Evolutionary conservation across 768 basidiomycete genomes (phyloP).

Genomic region (Imleria badia): DNA sequence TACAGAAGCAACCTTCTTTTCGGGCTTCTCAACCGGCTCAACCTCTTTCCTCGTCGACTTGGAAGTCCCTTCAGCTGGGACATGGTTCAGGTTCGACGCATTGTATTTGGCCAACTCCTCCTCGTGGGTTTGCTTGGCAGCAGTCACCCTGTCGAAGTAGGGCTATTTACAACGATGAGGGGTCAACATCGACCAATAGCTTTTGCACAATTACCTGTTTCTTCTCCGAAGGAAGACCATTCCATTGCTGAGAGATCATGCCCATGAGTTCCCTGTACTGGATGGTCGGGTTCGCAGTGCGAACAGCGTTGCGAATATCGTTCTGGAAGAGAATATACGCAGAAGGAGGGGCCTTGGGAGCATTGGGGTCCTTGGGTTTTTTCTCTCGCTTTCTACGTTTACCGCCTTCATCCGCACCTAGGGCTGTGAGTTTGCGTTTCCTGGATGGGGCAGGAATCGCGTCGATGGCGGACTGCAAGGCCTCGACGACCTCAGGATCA

Average conservation of each 20-base stretch:
- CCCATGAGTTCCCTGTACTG: constrained; percentile 70
- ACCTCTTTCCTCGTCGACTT: constrained; percentile 26
- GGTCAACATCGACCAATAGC: background rate
- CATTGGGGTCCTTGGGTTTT: constrained; percentile 83
- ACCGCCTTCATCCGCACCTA: constrained; percentile 38
- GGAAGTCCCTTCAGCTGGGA: constrained; percentile 45
- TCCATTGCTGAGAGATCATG: constrained; percentile 77
- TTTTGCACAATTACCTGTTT: constrained; percentile 62
- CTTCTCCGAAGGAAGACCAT: constrained; percentile 58
- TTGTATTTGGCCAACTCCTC: constrained; percentile 67
- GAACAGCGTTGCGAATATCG: constrained; percentile 74
- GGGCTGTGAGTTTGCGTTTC: constrained; percentile 50
- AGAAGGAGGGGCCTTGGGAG: constrained; percentile 90
- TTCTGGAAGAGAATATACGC: constrained; percentile 97
- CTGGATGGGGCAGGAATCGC: constrained; percentile 34
- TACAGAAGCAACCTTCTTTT: constrained; percentile 27
- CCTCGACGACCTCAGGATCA: constrained; percentile 29
- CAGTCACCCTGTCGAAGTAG: constrained; percentile 42
- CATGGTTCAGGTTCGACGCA: constrained; percentile 48
- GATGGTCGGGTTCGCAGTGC: constrained; percentile 60
- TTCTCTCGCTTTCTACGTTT: constrained; percentile 43
- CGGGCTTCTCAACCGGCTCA: constrained; percentile 30
- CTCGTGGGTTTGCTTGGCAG: constrained; percentile 64
- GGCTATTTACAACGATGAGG: constrained; percentile 20
- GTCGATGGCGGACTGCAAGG: constrained; percentile 31